These are phyloP conservation scores for Cyberlindnera subsufficiens DNA, from an alignment of 805 yeast species.

Conservation along the genomic window DNA sequence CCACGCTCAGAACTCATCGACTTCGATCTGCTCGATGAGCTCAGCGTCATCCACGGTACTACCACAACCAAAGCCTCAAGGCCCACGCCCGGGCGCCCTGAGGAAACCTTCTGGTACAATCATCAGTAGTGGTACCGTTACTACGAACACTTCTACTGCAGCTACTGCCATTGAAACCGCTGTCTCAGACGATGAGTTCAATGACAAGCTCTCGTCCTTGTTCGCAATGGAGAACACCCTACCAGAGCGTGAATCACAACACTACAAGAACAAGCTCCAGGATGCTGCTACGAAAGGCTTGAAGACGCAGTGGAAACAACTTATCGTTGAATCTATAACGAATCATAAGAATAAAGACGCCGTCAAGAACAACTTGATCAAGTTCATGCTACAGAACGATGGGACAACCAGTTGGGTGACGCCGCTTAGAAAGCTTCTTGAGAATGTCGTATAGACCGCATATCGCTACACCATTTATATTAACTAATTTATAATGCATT, in stretches of 20 bases:
- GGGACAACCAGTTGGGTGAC: constrained; percentile 63
- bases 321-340: constrained; percentile 22
- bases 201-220: constrained; percentile 20
- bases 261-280: constrained; percentile 37
- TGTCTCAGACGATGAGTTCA: constrained; percentile 15
- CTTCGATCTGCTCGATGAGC: background rate
- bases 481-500: background rate
- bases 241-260: constrained; percentile 35
- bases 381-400: constrained; percentile 52
- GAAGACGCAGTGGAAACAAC: constrained; percentile 23
- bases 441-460: constrained; percentile 19
- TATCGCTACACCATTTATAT: background rate
- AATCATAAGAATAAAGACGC: constrained; percentile 18
- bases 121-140: background rate
- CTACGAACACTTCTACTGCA: background rate
- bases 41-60: background rate
- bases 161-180: background rate
- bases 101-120: too few species aligned
- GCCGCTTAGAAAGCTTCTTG: constrained; percentile 54
- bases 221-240: constrained; percentile 27
- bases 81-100: background rate
- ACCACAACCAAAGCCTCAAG: background rate
- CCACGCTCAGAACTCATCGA: background rate
- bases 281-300: constrained; percentile 20
- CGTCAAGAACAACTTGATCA: constrained; percentile 32